These are phyloP conservation scores for Pythium vanterpoolii DNA, from an alignment of 352 stramenopile genomes.

Conservation along the genomic window DNA sequence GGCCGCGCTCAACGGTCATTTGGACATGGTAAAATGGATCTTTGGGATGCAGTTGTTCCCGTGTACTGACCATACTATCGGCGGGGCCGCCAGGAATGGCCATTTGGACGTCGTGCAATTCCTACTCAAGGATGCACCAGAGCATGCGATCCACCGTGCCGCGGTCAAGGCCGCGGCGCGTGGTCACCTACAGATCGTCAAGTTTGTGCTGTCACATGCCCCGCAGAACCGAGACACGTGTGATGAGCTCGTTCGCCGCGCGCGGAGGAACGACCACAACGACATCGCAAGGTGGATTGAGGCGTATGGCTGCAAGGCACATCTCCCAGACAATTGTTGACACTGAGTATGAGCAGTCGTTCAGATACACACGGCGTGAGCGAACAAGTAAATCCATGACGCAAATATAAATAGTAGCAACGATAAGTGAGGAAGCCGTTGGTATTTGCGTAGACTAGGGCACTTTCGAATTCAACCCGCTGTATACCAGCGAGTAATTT, in stretches of 20 bases:
- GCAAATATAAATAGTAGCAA: no score
- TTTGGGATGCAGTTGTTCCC: background rate
- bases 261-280: background rate
- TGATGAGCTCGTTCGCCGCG: background rate
- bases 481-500: no score
- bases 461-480: no score
- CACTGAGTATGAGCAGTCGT: no score
- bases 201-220: background rate
- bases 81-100: background rate
- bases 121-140: background rate
- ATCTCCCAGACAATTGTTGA: no score
- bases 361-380: no score
- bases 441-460: no score
- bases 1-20: background rate
- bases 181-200: background rate
- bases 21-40: conserved; percentile 5
- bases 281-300: conserved; percentile 1
- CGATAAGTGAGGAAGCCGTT: no score
- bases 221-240: background rate
- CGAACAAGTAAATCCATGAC: no score
- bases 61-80: background rate
- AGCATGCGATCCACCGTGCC: background rate
- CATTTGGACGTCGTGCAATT: background rate
- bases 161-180: background rate
- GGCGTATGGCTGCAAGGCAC: background rate